Percentiles rank a stretch among this genome's conserved stretches.
These are phyloP conservation scores for Xerocomus nothofagi DNA, from an alignment of 1,284 basidiomycete species.

Conservation along the genomic window DNA sequence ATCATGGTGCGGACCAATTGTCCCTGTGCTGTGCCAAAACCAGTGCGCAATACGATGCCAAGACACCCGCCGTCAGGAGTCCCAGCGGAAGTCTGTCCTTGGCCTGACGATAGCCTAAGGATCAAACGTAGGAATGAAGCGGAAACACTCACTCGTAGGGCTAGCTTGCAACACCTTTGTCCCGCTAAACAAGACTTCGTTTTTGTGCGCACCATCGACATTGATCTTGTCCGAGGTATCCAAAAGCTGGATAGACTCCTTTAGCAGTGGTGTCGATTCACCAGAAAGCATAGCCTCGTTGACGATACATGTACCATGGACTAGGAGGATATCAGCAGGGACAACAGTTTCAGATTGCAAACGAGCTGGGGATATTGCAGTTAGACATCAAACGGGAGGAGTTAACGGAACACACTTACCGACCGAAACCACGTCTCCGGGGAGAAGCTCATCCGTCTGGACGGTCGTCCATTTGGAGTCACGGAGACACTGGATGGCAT, in stretches of 20 bases:
- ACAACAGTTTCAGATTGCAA: constrained; percentile 83
- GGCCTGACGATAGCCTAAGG: constrained; percentile 27
- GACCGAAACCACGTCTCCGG: constrained; percentile 88
- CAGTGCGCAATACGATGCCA: constrained; percentile 90
- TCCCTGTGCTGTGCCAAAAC: constrained; percentile 94
- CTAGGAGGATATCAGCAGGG: constrained; percentile 86
- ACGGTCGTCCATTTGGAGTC: constrained; percentile 79
- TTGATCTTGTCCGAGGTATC: constrained; percentile 76
- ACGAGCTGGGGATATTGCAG: constrained; percentile 48
- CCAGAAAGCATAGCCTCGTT: constrained; percentile 98
- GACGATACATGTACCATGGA: constrained; percentile 89
- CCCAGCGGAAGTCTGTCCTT: constrained; percentile 46
- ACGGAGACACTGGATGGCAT: constrained; percentile 79
- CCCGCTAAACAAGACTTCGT: constrained; percentile 88
- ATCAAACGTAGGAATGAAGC: background rate
- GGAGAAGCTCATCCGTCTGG: constrained; percentile 82
- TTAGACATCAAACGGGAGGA: background rate
- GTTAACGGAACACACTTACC: constrained; percentile 39
- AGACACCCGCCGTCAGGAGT: constrained; percentile 90
- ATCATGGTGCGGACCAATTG: constrained; percentile 97
- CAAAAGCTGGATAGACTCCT: constrained; percentile 89
- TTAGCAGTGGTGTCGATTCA: constrained; percentile 92
- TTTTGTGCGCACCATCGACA: constrained; percentile 83
- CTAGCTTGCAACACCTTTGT: constrained; percentile 91
- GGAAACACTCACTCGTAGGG: constrained; percentile 42